These are phyloP conservation scores for Dictyostelium capitatum DNA, from an alignment of 78 protist species.

Conservation along the genomic window DNA sequence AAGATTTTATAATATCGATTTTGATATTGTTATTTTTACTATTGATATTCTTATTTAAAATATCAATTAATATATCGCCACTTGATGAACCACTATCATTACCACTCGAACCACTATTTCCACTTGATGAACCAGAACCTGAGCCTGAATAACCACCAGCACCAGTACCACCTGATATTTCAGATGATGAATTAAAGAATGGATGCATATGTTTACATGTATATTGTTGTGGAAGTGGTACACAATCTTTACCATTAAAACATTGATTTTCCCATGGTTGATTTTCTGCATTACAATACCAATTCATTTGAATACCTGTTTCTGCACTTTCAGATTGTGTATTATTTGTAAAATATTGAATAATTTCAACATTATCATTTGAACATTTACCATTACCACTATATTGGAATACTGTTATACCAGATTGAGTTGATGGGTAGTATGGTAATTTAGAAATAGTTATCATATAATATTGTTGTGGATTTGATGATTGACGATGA, in stretches of 20 bases:
- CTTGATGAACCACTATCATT: neutral
- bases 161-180: conserved; percentile 7
- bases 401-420: neutral
- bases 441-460: neutral
- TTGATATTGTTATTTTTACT: neutral
- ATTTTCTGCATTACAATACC: neutral
- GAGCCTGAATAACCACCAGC: neutral
- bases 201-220: conserved; percentile 7
- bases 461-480: neutral
- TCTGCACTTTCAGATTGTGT: neutral
- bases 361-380: neutral
- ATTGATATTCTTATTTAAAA: neutral
- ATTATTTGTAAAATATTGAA: conserved; percentile 2
- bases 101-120: neutral
- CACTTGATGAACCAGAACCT: neutral
- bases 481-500: neutral
- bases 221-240: neutral
- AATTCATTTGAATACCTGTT: conserved; percentile 15
- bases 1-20: neutral
- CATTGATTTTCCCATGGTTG: neutral
- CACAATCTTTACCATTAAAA: neutral
- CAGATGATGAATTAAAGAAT: conserved; percentile 6
- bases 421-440: neutral
- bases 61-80: neutral
- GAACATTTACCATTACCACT: conserved; percentile 29